Evolutionary conservation across 2,329 filamentous ascomycete genomes (phyloP).

Genomic region (Microcera coccophila): DNA sequence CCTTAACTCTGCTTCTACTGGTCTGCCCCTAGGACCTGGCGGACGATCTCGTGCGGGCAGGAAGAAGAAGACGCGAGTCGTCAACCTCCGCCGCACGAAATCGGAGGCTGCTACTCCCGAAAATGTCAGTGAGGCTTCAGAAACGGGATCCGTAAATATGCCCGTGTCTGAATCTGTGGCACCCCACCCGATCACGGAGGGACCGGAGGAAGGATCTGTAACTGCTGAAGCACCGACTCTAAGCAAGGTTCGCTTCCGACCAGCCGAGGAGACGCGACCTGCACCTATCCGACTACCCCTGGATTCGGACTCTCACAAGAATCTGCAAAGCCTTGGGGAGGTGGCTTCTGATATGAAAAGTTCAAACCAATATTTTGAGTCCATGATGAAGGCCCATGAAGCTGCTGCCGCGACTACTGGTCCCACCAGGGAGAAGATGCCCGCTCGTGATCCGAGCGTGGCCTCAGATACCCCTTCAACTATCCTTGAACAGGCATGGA

Average conservation of each 20-base stretch:
- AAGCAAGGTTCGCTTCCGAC: conserved; percentile 42
- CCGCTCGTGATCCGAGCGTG: conserved; percentile 29
- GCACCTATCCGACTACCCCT: conserved; percentile 17
- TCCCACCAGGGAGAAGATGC: conserved; percentile 27
- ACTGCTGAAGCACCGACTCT: conserved; percentile 26
- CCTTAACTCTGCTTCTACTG: conserved; percentile 57
- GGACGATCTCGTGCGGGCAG: conserved; percentile 60
- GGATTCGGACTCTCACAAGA: conserved; percentile 22
- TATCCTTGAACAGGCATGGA: conserved; percentile 78
- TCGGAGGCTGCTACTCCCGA: conserved; percentile 51
- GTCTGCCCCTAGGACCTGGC: conserved; percentile 60
- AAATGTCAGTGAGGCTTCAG: conserved; percentile 48
- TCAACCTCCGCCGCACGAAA: conserved; percentile 69
- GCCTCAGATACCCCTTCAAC: conserved; percentile 50
- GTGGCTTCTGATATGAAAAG: conserved; percentile 20
- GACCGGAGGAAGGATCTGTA: conserved; percentile 48
- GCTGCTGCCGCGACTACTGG: conserved; percentile 15
- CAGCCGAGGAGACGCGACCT: conserved; percentile 12
- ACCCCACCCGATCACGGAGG: conserved; percentile 55
- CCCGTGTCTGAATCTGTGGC: conserved; percentile 60
- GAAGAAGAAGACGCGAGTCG: conserved; percentile 80
- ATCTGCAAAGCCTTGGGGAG: conserved; percentile 21
- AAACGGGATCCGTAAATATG: conserved; percentile 51
- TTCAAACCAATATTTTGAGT: conserved; percentile 14
- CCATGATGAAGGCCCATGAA: conserved; percentile 10